phyloP scores from a whole-genome alignment of 495 filamentous ascomycete genomes.

The Chaetomidium leptoderma region DNA sequence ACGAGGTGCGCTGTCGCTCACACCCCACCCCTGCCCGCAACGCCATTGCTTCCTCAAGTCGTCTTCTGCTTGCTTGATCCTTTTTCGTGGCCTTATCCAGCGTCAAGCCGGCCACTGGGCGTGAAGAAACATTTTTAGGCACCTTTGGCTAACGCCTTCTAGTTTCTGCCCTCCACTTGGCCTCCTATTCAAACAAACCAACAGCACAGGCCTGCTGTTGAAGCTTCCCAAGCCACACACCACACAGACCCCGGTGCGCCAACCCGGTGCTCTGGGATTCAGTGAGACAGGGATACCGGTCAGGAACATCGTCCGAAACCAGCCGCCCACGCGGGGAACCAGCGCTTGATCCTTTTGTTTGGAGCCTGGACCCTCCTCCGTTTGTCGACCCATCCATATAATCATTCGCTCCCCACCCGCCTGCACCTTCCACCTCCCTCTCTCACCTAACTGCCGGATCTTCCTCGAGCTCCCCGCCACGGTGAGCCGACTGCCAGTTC shows the following conservation, averaged over 20 bases:
- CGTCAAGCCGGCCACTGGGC: not conserved
- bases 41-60: constrained; percentile 7
- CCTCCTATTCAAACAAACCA: constrained; percentile 21
- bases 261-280: constrained; percentile 30
- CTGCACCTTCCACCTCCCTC: constrained; percentile 28
- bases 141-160: constrained; percentile 12
- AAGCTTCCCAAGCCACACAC: constrained; percentile 14
- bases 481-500: constrained; percentile 38
- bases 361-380: constrained; percentile 16
- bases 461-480: constrained; percentile 25
- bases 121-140: not conserved
- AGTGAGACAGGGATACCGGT: constrained; percentile 26
- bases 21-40: constrained; percentile 9
- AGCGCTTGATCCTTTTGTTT: constrained; percentile 24
- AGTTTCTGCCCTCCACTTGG: constrained; percentile 19
- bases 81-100: not conserved
- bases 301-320: constrained; percentile 21
- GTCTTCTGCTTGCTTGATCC: constrained; percentile 10
- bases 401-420: constrained; percentile 32
- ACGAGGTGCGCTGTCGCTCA: constrained; percentile 20
- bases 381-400: constrained; percentile 35
- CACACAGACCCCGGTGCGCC: constrained; percentile 23
- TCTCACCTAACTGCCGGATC: constrained; percentile 35
- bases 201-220: constrained; percentile 20
- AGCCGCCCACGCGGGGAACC: constrained; percentile 22